phyloP scores from a whole-genome alignment of 768 basidiomycete genomes.

The Pleurotus citrinopileatus region DNA sequence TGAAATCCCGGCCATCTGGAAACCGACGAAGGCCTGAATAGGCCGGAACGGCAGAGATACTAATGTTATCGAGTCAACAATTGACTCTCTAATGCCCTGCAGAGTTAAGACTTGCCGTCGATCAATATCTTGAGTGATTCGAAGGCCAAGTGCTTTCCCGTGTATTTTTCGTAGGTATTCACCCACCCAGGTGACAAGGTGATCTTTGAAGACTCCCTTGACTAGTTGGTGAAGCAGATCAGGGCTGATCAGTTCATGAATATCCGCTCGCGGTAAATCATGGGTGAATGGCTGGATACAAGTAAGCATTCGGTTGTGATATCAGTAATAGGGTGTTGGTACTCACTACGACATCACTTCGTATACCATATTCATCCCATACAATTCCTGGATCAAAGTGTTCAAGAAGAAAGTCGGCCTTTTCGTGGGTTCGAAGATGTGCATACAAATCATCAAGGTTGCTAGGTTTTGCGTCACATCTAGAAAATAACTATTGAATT shows the following conservation, averaged over 20 bases:
- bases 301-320: not conserved
- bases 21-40: constrained; percentile 22
- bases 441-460: constrained; percentile 13
- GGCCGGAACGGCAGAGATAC: constrained; percentile 19
- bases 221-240: constrained; percentile 39
- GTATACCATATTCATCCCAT: constrained; percentile 33
- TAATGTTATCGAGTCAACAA: too few species aligned
- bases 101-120: constrained; percentile 23
- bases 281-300: constrained; percentile 27
- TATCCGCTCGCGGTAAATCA: constrained; percentile 31
- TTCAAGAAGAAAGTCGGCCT: constrained; percentile 21
- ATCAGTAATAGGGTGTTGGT: not conserved
- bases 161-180: constrained; percentile 24
- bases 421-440: constrained; percentile 18
- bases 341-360: constrained; percentile 28
- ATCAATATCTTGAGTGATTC: constrained; percentile 32
- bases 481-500: not conserved
- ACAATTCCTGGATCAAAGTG: constrained; percentile 23
- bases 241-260: constrained; percentile 29
- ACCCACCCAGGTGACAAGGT: constrained; percentile 33
- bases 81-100: constrained; percentile 3
- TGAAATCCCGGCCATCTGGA: constrained; percentile 24
- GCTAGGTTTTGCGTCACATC: constrained; percentile 14
- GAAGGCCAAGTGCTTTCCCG: constrained; percentile 15
- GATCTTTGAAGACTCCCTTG: constrained; percentile 40